Base-by-base conservation (phyloP, 441 rosid species). In the California macrophylla region DNA sequence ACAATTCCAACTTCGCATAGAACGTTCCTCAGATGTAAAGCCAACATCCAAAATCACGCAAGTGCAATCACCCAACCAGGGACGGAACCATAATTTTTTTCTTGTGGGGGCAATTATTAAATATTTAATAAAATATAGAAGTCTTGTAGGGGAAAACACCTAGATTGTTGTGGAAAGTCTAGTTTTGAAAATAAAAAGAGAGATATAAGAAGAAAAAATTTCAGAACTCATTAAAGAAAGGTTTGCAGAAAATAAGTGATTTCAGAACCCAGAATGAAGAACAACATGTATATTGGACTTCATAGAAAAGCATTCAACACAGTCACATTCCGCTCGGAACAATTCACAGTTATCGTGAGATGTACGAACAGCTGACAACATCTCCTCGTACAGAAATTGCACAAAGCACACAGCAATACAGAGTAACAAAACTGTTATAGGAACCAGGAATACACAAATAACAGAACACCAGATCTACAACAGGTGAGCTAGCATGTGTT, bases 391-490 rank as follows among this genome's bases (percentile, higher is more conserved):
- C 5, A 5, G 9, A 50, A 50, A 50, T 50, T 50, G 2, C 10
- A 36, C 58, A 7, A 23, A 50, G 16, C 9, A 36, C 9, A 0
- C 9, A 50, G 10, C 21, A 7, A 50, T 16, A 18, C 1, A 2
- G 23, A 50, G 0, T 4, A 16, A 50, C 23, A 50, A 50, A 16
- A 16, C 21, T 16, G 9, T 50, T 50, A 0, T 18, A 50, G 9
- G 58, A 50, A 50, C 56, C 16, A 16, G 24, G 23, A 50, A 58
- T 15, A 36, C 61, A 67, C 64, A 23, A 73, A 62, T 52, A 40
- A 42, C 23, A 28, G 25, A 68, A 29, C 28, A 34, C 66, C 10
- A 16, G 16, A 16, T 50, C 4, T 28, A 74, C 26, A 38, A 25
- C 29, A 58, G 40, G 18, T 21, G 24, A 52, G 61, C 26, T 60